These are phyloP conservation scores for Acer campestre DNA, from an alignment of 345 rosid genomes.

Conservation along the genomic window DNA sequence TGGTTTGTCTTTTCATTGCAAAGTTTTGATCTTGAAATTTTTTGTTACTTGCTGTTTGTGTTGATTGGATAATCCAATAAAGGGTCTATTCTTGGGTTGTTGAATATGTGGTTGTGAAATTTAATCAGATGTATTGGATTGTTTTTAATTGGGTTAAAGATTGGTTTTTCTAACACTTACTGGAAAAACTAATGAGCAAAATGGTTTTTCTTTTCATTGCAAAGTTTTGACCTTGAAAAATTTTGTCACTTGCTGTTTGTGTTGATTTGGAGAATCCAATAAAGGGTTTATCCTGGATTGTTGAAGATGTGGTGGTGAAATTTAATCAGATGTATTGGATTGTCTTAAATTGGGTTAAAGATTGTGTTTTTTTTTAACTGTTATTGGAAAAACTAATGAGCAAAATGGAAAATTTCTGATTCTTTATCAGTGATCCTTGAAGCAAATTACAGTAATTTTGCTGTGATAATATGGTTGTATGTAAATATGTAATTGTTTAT, in stretches of 20 bases:
- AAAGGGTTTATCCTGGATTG: not conserved
- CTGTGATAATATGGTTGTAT: not conserved
- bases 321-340: not conserved
- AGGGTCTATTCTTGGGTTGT: too few relatives aligned
- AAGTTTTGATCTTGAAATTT: not conserved
- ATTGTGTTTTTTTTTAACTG: not conserved
- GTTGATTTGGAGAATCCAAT: not conserved
- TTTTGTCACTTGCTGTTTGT: not conserved
- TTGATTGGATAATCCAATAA: too few relatives aligned
- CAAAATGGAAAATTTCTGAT: not conserved
- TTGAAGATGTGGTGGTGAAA: not conserved
- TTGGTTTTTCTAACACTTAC: not conserved
- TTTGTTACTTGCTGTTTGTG: too few relatives aligned
- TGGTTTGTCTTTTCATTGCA: not conserved
- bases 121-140: too few relatives aligned
- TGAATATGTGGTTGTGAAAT: too few relatives aligned
- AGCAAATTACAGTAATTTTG: not conserved
- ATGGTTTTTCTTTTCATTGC: not conserved
- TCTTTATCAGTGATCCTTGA: not conserved
- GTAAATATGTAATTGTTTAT: not conserved
- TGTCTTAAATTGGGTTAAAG: not conserved
- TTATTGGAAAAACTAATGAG: not conserved
- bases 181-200: not conserved
- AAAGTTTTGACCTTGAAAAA: not conserved
- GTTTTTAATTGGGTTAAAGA: too few relatives aligned